Base-by-base conservation (phyloP, 495 filamentous ascomycete genomes). In the Aspergillus mulundensis region DNA sequence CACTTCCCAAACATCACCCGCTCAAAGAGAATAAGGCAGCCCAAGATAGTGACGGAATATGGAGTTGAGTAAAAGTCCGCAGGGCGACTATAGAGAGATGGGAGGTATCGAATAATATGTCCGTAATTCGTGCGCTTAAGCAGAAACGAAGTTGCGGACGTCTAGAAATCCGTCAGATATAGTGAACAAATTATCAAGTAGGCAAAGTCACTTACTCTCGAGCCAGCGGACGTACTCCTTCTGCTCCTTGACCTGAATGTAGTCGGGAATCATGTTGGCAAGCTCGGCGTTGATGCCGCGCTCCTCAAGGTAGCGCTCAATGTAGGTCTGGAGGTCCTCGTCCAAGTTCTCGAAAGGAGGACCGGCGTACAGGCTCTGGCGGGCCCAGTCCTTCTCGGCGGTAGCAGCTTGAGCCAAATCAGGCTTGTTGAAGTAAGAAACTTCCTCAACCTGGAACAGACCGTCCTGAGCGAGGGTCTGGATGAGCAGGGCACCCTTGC, bases 211-310 rank as follows among this genome's bases (percentile, higher is more conserved):
- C 81, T 74, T 71, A 84, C 81, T 91, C 62, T 86, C 83, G 69
- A 99, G 77, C 94, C 94, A 99, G 57, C 78, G 76, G 40, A 93
- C 69, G 73, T 99, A 99, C 80, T 99, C 94, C 81, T 85, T 89
- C 84, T 99, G 93, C 83, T 99, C 94, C 85, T 99, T 99, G 74
- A 88, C 85, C 71, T 97, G 90, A 66, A 97, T 93, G 76, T 96
- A 99, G 68, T 97, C 93, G 49, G 91, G 91, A 48, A 95, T 84
- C 74, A 96, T 96, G 59, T 90, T 74, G 53, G 91, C 91, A 65
- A 99, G 80, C 58, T 85, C 82, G 55, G 89, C 86, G 66, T 94
- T 89, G 73, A 99, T 82, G 56, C 94, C 93, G 63, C 94, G 81
- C 80, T 95, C 94, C 71, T 96, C 92, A 53, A 99, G 80, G 76